phyloP scores from a whole-genome alignment of 352 stramenopile genomes.

The Bremia lactucae region DNA sequence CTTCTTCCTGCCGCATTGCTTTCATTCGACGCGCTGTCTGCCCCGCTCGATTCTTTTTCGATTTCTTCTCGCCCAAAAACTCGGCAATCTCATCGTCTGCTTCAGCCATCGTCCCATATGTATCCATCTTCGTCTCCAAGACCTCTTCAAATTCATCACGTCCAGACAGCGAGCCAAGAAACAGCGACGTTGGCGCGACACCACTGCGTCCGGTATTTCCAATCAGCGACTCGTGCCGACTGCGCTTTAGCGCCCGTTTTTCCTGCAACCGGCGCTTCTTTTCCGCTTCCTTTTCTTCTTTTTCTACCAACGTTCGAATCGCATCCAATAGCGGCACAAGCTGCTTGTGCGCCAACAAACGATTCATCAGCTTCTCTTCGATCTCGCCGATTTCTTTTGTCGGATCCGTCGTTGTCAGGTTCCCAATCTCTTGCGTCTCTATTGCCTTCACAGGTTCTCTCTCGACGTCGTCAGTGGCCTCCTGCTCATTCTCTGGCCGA shows the following conservation, averaged over 20 bases:
- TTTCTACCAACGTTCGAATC: conserved; percentile 40
- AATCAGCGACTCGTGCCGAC: conserved; percentile 41
- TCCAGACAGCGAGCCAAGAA: conserved; percentile 65
- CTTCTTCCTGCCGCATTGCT: conserved; percentile 60
- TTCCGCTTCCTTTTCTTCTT: conserved; percentile 39
- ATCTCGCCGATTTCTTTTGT: no score
- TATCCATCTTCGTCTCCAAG: conserved; percentile 11
- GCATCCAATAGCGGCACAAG: conserved; percentile 51
- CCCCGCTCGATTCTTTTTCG: conserved; percentile 74
- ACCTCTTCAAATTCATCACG: conserved; percentile 24
- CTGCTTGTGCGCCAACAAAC: conserved; percentile 61
- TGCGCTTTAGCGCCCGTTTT: conserved; percentile 53
- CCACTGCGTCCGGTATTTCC: conserved; percentile 45
- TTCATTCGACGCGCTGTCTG: conserved; percentile 75
- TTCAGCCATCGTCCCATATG: conserved; percentile 28
- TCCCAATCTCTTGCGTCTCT: conserved; percentile 29
- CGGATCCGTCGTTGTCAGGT: conserved; percentile 3
- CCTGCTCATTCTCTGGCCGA: conserved; percentile 1
- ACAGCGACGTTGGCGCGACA: conserved; percentile 47
- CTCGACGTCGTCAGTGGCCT: not conserved
- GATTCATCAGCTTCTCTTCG: conserved; percentile 35
- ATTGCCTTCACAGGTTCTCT: conserved; percentile 4
- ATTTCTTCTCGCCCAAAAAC: conserved; percentile 78
- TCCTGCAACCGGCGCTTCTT: conserved; percentile 51
- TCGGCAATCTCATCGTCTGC: conserved; percentile 75